phyloP scores from a whole-genome alignment of 106 monocot species.

The Dendrobium nobile region DNA sequence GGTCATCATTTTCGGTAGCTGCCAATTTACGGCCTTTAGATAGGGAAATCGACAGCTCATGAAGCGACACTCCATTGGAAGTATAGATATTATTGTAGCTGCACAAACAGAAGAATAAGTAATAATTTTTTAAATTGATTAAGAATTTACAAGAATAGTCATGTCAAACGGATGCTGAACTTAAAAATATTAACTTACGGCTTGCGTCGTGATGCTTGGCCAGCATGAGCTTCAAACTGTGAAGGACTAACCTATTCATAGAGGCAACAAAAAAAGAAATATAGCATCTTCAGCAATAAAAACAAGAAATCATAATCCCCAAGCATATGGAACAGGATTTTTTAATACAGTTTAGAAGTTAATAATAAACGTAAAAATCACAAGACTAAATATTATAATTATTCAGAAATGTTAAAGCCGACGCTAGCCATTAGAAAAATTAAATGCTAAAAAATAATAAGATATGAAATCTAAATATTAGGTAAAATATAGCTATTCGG shows the following conservation, averaged over 20 bases:
- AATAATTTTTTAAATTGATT: not conserved
- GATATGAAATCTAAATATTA: not conserved
- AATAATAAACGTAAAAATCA: not conserved
- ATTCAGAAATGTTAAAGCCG: not conserved
- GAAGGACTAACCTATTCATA: conserved; percentile 84
- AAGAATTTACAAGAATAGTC: not conserved
- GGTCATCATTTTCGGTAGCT: conserved; percentile 71
- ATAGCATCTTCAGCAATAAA: not conserved
- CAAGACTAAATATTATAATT: not conserved
- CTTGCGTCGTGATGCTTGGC: conserved; percentile 73
- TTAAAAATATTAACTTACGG: conserved; percentile 49
- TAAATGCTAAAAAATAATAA: not conserved
- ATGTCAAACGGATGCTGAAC: not conserved
- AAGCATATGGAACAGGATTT: not conserved
- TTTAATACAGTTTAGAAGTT: not conserved
- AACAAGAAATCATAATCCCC: not conserved
- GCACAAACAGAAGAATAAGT: conserved; percentile 9
- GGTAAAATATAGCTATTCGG: not conserved
- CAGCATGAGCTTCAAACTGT: conserved; percentile 99
- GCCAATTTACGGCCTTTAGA: conserved; percentile 59
- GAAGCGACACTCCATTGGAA: conserved; percentile 96
- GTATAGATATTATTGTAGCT: conserved; percentile 96
- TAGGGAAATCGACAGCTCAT: conserved; percentile 85
- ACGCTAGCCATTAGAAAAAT: not conserved
- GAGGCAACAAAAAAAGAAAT: not conserved